phyloP scores from a whole-genome alignment of 345 rosid genomes.

The Acer campestre region DNA sequence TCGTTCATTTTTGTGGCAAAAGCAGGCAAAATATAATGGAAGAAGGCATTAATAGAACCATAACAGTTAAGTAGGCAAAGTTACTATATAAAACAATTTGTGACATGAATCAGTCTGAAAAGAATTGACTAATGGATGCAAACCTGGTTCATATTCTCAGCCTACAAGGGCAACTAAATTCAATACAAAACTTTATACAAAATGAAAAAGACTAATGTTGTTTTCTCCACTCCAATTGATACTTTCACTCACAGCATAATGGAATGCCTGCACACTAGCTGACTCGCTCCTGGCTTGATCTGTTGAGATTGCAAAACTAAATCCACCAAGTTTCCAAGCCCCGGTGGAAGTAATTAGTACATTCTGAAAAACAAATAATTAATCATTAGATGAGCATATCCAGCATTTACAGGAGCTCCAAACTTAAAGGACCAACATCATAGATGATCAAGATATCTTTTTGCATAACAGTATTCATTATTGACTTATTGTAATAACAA shows the following conservation, averaged over 20 bases:
- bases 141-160: not conserved
- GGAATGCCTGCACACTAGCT: conserved; percentile 66
- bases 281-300: conserved; percentile 62
- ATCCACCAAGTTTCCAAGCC: conserved; percentile 99
- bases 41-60: conserved; percentile 7
- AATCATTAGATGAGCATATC: conserved; percentile 4
- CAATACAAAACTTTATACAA: not conserved
- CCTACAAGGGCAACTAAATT: not conserved
- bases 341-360: conserved; percentile 84
- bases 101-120: not conserved
- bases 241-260: conserved; percentile 74
- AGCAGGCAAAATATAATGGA: not conserved
- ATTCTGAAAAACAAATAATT: conserved; percentile 55
- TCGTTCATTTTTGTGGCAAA: not conserved
- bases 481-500: not conserved
- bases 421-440: not conserved
- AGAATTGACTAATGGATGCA: not conserved
- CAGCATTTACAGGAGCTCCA: not conserved
- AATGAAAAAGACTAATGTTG: not conserved
- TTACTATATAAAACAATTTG: not conserved
- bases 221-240: conserved; percentile 11
- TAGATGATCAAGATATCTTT: not conserved
- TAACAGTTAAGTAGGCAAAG: not conserved
- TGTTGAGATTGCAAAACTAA: conserved; percentile 76
- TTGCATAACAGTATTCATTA: not conserved